Percentiles rank a stretch among this genome's conserved stretches.
Evolutionary conservation across 169 alveolate species (phyloP).

Genomic region (Babesia ovis): DNA sequence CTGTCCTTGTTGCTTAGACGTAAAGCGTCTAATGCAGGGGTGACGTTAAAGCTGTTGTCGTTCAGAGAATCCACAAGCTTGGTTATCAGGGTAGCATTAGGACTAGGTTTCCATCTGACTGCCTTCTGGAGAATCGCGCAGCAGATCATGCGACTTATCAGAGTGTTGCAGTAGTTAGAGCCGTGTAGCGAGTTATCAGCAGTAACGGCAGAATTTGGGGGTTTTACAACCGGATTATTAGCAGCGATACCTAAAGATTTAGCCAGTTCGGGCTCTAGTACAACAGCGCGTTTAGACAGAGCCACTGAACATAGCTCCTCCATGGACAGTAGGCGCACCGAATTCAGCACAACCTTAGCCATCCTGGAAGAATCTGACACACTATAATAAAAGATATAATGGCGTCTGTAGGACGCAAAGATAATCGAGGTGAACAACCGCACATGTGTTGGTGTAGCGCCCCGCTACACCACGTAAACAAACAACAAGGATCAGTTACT

Average conservation of each 20-base stretch:
- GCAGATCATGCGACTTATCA: slow-evolving; percentile 48
- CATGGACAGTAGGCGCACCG: slow-evolving; percentile 55
- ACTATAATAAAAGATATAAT: not conserved
- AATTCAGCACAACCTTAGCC: slow-evolving; percentile 51
- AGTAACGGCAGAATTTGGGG: not conserved
- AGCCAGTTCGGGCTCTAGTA: slow-evolving; percentile 59
- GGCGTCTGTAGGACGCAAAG: not conserved
- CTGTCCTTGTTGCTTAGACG: not conserved
- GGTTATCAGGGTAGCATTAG: slow-evolving; percentile 21
- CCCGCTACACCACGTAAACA: not conserved
- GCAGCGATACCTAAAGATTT: slow-evolving; percentile 14
- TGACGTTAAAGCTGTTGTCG: not conserved
- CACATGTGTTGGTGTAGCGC: slow-evolving; percentile 1
- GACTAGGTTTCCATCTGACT: slow-evolving; percentile 26
- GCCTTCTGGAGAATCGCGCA: slow-evolving; percentile 61
- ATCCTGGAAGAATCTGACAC: slow-evolving; percentile 6
- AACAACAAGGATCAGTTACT: not conserved
- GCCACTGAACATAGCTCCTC: slow-evolving; percentile 66
- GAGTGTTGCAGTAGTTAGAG: slow-evolving; percentile 18
- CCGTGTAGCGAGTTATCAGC: not conserved
- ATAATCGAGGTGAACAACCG: not conserved
- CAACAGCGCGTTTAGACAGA: slow-evolving; percentile 39
- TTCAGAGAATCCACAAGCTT: slow-evolving; percentile 47
- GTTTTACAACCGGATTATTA: not conserved
- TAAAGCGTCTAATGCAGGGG: not conserved